These are phyloP conservation scores for Agaricales sp. DNA, from an alignment of 1,284 basidiomycete species.

Conservation along the genomic window DNA sequence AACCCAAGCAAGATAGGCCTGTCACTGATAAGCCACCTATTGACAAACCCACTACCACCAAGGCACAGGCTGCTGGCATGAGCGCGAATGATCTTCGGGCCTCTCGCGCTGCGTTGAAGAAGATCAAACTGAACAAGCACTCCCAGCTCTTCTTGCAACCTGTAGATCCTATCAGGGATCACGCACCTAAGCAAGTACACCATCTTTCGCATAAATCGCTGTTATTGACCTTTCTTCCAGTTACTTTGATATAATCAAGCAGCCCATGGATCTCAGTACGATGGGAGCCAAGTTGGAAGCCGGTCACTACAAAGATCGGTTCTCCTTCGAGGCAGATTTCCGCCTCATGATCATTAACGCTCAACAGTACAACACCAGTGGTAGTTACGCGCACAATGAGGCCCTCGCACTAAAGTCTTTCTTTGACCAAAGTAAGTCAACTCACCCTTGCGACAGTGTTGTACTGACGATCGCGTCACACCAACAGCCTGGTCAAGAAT, in stretches of 20 bases:
- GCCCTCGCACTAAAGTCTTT: conserved; percentile 71
- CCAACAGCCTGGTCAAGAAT: conserved; percentile 70
- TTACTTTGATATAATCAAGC: conserved; percentile 85
- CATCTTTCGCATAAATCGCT: conserved; percentile 1
- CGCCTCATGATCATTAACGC: conserved; percentile 85
- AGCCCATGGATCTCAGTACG: conserved; percentile 93
- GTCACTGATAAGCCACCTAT: conserved; percentile 16
- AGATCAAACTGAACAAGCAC: conserved; percentile 65
- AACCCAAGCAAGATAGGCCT: conserved; percentile 17
- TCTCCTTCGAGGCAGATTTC: conserved; percentile 83
- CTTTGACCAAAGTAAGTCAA: conserved; percentile 74
- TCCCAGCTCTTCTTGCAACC: conserved; percentile 74
- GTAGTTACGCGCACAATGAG: conserved; percentile 69
- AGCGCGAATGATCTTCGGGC: conserved; percentile 70
- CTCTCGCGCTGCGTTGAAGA: conserved; percentile 75
- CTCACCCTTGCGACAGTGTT: conserved; percentile 3
- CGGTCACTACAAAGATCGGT: conserved; percentile 81
- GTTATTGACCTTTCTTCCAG: conserved; percentile 26
- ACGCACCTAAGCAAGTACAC: conserved; percentile 65
- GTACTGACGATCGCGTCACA: conserved; percentile 4
- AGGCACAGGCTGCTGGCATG: conserved; percentile 79
- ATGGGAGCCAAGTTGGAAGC: conserved; percentile 82
- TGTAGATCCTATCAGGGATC: conserved; percentile 83
- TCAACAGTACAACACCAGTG: conserved; percentile 73
- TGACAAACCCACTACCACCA: conserved; percentile 41